These are phyloP conservation scores for Geopyxis carbonaria DNA, from an alignment of 495 filamentous ascomycete genomes.

Conservation along the genomic window DNA sequence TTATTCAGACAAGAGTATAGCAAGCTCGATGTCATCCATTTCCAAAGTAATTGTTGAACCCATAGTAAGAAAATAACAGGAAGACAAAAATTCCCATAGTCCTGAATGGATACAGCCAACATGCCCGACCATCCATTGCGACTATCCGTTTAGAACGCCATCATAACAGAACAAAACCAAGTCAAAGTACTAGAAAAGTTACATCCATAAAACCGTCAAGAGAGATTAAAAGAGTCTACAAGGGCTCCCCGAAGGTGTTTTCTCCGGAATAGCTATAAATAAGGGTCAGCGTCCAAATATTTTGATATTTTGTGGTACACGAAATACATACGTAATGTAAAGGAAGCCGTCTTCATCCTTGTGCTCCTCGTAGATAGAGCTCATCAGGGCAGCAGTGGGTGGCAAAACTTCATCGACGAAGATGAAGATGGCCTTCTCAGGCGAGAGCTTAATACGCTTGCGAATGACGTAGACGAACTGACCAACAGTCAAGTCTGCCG, in stretches of 20 bases:
- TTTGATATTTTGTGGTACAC: not conserved
- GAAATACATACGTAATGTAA: constrained; percentile 49
- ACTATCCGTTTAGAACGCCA: constrained; percentile 1
- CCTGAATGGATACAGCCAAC: too few relatives aligned
- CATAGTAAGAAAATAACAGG: too few relatives aligned
- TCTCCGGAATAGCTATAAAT: constrained; percentile 84
- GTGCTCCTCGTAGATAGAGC: constrained; percentile 98
- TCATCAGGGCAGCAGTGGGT: constrained; percentile 95
- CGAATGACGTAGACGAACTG: constrained; percentile 99
- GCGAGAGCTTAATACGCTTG: constrained; percentile 98
- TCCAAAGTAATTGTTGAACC: too few relatives aligned
- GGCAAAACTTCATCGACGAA: constrained; percentile 98
- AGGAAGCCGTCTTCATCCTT: constrained; percentile 51
- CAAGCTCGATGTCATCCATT: too few relatives aligned
- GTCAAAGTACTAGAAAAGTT: not conserved
- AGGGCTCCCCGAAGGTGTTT: constrained; percentile 78
- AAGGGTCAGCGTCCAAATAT: constrained; percentile 9
- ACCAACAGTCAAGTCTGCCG: constrained; percentile 91
- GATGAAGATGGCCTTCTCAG: constrained; percentile 99
- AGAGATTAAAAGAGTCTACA: constrained; percentile 12
- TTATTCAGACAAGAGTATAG: too few relatives aligned
- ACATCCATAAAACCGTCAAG: constrained; percentile 1
- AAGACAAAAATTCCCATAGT: too few relatives aligned
- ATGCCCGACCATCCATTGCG: too few relatives aligned
- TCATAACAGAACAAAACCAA: not conserved